Base-by-base conservation (phyloP, 2,329 filamentous ascomycete species). In the Colletotrichum sojae region DNA sequence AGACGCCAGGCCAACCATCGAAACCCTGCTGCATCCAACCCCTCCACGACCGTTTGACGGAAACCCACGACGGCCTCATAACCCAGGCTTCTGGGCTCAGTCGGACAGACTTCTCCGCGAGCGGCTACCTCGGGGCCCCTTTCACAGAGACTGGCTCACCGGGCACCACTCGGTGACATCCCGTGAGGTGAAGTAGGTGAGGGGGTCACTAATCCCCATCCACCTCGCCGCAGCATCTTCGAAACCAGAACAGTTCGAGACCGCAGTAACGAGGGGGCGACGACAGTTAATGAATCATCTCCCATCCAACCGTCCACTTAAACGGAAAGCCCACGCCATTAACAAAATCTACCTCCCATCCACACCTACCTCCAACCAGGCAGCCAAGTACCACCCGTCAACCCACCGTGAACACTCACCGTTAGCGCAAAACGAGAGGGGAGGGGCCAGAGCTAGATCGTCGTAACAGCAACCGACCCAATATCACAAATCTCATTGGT, bases 251-350 rank as follows among this genome's bases (percentile, higher is more conserved):
- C 45, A 9, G 18, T 20, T 10, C 31, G 31, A 36, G 31, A 10
- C 31, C 31, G 31, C 2, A 8, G 31, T 36, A 9, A 12, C 31
- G 31, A 25, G 31, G 31, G 31, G 31, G 10, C 31, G 31, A 18
- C 9, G 15, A 48, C 4, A 18, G 51, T 40, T 40, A n/a, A 43
- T 60, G 57, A 60, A 51, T 60, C 57, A 60, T 25, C 57, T 40
- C 45, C 15, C 27, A 36, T 20, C 27, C 12, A 22, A n/a, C 22
- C 40, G 39, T 52, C 15, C 10, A n/a, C 20, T 25, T 22, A 55
- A 63, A 15, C 16, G 36, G 25, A 27, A 49, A 39, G 22, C 43
- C 31, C 31, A 40, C 25, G 27, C 13, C 27, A 16, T 16, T 39
- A 39, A 48, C 48, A n/a, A 16, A 10, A 2, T 8, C 1, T 61